These are phyloP conservation scores for Ustilago shanxiensis DNA, from an alignment of 1,284 basidiomycete genomes.

Conservation along the genomic window DNA sequence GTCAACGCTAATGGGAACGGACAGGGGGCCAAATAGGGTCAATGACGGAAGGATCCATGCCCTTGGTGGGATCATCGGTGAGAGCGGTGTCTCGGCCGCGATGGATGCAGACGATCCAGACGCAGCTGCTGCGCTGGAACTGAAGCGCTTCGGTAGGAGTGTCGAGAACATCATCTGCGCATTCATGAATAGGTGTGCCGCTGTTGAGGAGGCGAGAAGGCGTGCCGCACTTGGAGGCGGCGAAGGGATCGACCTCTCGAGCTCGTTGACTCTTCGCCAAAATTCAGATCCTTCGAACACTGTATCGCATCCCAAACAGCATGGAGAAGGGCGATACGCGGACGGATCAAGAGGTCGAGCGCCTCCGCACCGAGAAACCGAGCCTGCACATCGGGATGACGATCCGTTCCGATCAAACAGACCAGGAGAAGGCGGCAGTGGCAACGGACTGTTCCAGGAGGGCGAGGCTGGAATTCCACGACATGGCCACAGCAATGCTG, in stretches of 20 bases:
- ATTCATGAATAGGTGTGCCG: slow-evolving; percentile 59
- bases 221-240: background rate
- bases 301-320: background rate
- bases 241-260: background rate
- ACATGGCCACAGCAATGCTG: background rate
- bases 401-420: slow-evolving; percentile 28
- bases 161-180: slow-evolving; percentile 67
- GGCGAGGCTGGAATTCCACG: background rate
- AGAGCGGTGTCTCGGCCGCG: slow-evolving; percentile 45
- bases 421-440: slow-evolving; percentile 8
- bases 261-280: background rate
- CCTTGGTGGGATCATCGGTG: slow-evolving; percentile 55
- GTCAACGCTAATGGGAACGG: slow-evolving; percentile 16
- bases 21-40: slow-evolving; percentile 54
- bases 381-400: slow-evolving; percentile 9
- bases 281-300: slow-evolving; percentile 1
- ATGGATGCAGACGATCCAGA: slow-evolving; percentile 60
- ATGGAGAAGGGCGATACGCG: background rate
- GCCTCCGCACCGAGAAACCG: background rate
- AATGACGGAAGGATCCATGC: slow-evolving; percentile 54
- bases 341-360: slow-evolving; percentile 23
- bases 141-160: slow-evolving; percentile 60
- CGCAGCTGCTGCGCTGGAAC: slow-evolving; percentile 55
- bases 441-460: slow-evolving; percentile 6
- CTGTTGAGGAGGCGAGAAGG: slow-evolving; percentile 19